Evolutionary conservation across 2,329 filamentous ascomycete species (phyloP), one percentile per base, ranked within the genome.

Genomic region (Phyllosticta ampelicida): DNA sequence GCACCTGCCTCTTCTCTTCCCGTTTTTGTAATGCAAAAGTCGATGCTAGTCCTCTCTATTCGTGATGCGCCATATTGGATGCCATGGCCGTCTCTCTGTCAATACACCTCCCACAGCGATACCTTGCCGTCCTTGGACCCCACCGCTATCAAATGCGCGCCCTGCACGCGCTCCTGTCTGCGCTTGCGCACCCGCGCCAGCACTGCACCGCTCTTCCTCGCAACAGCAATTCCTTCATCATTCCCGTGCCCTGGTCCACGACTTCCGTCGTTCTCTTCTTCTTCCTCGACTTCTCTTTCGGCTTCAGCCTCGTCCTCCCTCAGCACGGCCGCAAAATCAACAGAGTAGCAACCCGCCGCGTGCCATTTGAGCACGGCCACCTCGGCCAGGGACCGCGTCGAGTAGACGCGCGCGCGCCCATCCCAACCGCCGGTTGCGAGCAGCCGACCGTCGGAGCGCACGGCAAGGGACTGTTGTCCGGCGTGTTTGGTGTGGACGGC

Each of bases 381-480:
- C 71, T 97, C 91, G 66, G 86, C 88, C 77, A 97, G 79, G 0
- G 84, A 87, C 71, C 86, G 90, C 52, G 80, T 74, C 2, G 86
- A 87, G 71, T 97, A 99, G 1, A 97, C 84, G 9, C 94, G 79
- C 1, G 91, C 77, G 53, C 85, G 83, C 1, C 84, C 80, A 70
- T 99, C 94, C 94, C 94, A 99, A 3, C 94, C 94, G 0, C 89
- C 92, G 0, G 92, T 97, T 2, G 87, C 89, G 63, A 96, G 87
- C 3, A 99, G 80, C 62, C 82, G 86, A 2, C 85, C 87, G 69
- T 99, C 94, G 1, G 84, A 86, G 13, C 94, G 83, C 21, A 96
- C 79, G 3, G 74, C 75, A 6, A 99, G 74, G 10, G 85, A 83
- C 71, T 99, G 94, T 70, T 97, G 92, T 1, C 94, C 94, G 0